These are phyloP conservation scores for Populus alba DNA, from an alignment of 345 rosid species.

Conservation along the genomic window DNA sequence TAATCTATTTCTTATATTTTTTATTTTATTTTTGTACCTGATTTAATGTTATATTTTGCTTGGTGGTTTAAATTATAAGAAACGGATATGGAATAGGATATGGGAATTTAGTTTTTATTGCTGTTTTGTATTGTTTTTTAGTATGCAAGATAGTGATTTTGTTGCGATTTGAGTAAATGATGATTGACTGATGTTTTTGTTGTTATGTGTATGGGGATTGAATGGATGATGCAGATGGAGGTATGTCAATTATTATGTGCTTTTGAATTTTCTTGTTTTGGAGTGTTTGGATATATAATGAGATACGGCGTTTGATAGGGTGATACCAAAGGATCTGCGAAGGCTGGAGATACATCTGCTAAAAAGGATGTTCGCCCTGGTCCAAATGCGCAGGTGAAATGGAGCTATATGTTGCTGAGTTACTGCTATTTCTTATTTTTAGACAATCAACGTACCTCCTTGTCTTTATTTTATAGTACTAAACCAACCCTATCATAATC, in stretches of 20 bases:
- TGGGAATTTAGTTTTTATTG: background rate
- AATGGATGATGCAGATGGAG: conserved; percentile 70
- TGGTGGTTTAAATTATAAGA: background rate
- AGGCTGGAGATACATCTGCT: conserved; percentile 63
- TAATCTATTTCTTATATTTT: background rate
- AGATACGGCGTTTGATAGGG: conserved; percentile 44
- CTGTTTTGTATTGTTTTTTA: background rate
- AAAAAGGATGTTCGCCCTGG: conserved; percentile 52
- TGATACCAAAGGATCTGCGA: conserved; percentile 73
- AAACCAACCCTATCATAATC: background rate
- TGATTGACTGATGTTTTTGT: background rate
- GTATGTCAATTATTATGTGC: conserved; percentile 29
- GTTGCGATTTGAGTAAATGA: conserved; percentile 8
- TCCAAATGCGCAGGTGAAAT: conserved; percentile 55
- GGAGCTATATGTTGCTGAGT: background rate
- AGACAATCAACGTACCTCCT: background rate
- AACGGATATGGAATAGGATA: background rate
- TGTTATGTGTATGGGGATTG: conserved; percentile 22
- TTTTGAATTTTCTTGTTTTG: background rate
- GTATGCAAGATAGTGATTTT: background rate
- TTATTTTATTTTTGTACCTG: background rate
- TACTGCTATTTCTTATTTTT: background rate
- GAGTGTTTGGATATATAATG: background rate
- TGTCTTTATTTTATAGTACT: background rate
- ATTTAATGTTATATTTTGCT: background rate